phyloP scores from a whole-genome alignment of 371 early-diverging fungal genomes.

The Mucor indicus region DNA sequence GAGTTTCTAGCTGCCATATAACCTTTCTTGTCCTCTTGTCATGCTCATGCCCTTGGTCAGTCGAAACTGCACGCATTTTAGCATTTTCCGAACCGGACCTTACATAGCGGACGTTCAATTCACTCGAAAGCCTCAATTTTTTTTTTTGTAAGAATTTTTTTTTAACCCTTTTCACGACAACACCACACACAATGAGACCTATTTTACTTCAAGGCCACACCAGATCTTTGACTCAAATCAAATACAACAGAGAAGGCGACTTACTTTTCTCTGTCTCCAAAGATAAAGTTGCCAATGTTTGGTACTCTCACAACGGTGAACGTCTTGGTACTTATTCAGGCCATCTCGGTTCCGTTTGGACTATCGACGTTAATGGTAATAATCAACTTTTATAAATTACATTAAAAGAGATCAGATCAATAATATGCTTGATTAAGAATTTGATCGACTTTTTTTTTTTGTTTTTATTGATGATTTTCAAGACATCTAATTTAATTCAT shows the following conservation, averaged over 20 bases:
- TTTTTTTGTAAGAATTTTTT: not conserved
- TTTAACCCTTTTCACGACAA: not conserved
- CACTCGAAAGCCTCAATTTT: constrained; percentile 11
- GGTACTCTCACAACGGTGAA: constrained; percentile 98
- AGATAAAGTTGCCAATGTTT: constrained; percentile 91
- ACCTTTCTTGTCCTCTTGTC: not conserved
- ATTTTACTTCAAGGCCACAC: constrained; percentile 96
- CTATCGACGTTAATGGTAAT: constrained; percentile 87
- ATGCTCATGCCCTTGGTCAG: not conserved
- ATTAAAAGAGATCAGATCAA: no score
- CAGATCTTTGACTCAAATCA: constrained; percentile 97
- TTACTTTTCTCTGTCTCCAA: constrained; percentile 96
- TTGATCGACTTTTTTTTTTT: not conserved
- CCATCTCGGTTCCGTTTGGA: constrained; percentile 95
- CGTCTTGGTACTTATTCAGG: constrained; percentile 95
- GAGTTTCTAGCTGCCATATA: constrained; percentile 1
- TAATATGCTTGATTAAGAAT: not conserved
- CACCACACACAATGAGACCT: constrained; percentile 64
- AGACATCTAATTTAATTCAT: not conserved
- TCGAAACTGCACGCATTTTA: not conserved
- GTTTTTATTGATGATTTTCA: not conserved
- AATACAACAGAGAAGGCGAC: constrained; percentile 99
- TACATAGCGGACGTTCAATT: not conserved
- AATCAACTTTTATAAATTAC: not conserved
- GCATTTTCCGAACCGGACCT: constrained; percentile 2